Evolutionary conservation across 768 basidiomycete species (phyloP).

Genomic region (Suillus hirtellus): DNA sequence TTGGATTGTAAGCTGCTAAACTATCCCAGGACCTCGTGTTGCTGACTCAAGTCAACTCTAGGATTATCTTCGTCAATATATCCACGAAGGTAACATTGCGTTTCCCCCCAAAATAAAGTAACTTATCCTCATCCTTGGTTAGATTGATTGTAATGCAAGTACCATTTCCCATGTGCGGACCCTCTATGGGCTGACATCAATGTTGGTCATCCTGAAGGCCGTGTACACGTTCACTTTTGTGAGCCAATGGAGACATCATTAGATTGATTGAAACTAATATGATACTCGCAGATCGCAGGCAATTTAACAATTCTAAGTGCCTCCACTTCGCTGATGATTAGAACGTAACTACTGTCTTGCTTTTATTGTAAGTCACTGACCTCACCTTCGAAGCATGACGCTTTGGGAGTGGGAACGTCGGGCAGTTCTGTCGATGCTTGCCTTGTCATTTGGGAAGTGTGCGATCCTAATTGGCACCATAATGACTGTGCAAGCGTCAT

Average conservation of each 20-base stretch:
- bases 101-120: slow-evolving; percentile 2
- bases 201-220: slow-evolving; percentile 39
- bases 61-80: slow-evolving; percentile 59
- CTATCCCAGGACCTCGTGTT: background rate
- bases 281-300: slow-evolving; percentile 50
- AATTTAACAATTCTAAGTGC: slow-evolving; percentile 67
- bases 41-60: slow-evolving; percentile 23
- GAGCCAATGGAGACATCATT: slow-evolving; percentile 18
- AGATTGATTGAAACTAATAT: slow-evolving; percentile 8
- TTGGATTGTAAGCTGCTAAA: slow-evolving; percentile 53
- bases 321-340: slow-evolving; percentile 68
- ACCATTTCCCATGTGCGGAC: background rate
- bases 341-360: slow-evolving; percentile 46
- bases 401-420: slow-evolving; percentile 63
- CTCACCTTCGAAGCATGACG: slow-evolving; percentile 51
- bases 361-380: slow-evolving; percentile 21
- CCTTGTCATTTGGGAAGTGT: slow-evolving; percentile 66
- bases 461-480: slow-evolving; percentile 66
- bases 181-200: slow-evolving; percentile 1
- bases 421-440: slow-evolving; percentile 50
- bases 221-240: slow-evolving; percentile 72
- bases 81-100: slow-evolving; percentile 41
- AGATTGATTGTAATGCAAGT: slow-evolving; percentile 64
- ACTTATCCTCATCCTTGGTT: slow-evolving; percentile 1
- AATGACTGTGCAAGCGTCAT: slow-evolving; percentile 61